Conservation (phyloP, 768 basidiomycete genomes). For the Termitomyces sp. region DNA sequence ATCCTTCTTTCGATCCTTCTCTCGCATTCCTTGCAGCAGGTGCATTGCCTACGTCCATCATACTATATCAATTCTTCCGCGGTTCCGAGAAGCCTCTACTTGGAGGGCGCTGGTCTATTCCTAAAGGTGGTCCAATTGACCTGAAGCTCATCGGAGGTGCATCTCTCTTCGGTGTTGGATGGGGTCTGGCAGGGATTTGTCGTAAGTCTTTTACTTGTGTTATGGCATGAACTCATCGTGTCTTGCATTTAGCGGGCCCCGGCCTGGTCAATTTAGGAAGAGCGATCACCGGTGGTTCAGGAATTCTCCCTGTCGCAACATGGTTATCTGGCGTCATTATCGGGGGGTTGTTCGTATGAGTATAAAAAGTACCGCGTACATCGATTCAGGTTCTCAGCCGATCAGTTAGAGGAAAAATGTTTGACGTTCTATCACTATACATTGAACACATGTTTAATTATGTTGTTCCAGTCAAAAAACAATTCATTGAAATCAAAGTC, state of each 20-base stretch:
- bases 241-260: constrained; percentile 45
- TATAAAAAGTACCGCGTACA: background rate
- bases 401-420: too few species aligned
- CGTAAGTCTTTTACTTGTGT: constrained; percentile 36
- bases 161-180: constrained; percentile 56
- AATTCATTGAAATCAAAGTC: too few species aligned
- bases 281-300: constrained; percentile 32
- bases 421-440: background rate
- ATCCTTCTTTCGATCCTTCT: constrained; percentile 50
- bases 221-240: constrained; percentile 4
- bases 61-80: constrained; percentile 38
- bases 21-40: constrained; percentile 49
- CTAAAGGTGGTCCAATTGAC: constrained; percentile 37
- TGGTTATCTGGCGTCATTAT: constrained; percentile 38
- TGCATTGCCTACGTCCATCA: constrained; percentile 41
- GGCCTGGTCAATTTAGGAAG: constrained; percentile 58
- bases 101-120: constrained; percentile 40
- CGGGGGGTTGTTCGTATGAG: constrained; percentile 34
- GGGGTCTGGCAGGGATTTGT: constrained; percentile 58
- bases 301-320: constrained; percentile 24
- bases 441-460: background rate
- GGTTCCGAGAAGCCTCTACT: constrained; percentile 33
- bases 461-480: background rate
- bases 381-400: background rate
- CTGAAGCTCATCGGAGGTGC: constrained; percentile 43